phyloP scores from a whole-genome alignment of 2,329 filamentous ascomycete genomes.

The Coniochaeta sp. region DNA sequence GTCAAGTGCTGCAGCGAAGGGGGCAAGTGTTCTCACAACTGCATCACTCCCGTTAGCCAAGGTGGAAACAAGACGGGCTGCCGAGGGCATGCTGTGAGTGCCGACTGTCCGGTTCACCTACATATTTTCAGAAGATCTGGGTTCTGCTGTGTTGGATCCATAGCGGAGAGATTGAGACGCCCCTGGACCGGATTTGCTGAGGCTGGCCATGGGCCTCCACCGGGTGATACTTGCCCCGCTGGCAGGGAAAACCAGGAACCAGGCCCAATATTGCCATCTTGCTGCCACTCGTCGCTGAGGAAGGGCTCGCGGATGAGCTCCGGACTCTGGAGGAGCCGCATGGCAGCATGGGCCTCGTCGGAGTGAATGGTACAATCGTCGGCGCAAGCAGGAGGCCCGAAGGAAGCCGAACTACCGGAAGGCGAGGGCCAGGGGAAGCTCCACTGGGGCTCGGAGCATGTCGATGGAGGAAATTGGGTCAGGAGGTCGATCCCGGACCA shows the following conservation, averaged over 20 bases:
- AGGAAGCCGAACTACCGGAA: not conserved
- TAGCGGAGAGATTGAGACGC: not conserved
- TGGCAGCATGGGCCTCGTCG: slow-evolving; percentile 19
- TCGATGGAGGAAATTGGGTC: slow-evolving; percentile 8
- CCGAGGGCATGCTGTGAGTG: not conserved
- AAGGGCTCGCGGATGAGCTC: slow-evolving; percentile 10
- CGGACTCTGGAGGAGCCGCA: slow-evolving; percentile 16
- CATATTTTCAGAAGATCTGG: slow-evolving; percentile 40
- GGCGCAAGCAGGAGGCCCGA: slow-evolving; percentile 9
- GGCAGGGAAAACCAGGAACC: slow-evolving; percentile 16
- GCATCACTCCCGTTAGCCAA: not conserved
- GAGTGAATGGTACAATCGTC: slow-evolving; percentile 17
- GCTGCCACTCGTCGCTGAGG: slow-evolving; percentile 8
- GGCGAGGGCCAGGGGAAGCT: not conserved
- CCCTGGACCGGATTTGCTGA: not conserved
- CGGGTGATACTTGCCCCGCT: slow-evolving; percentile 1
- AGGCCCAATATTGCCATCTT: slow-evolving; percentile 12
- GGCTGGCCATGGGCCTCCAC: not conserved
- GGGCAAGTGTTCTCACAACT: slow-evolving; percentile 41
- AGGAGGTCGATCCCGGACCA: slow-evolving; percentile 17
- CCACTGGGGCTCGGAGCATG: not conserved
- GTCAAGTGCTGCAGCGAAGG: slow-evolving; percentile 43
- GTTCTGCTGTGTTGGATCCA: slow-evolving; percentile 29
- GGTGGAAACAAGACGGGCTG: not conserved
- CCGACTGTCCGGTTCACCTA: slow-evolving; percentile 19